Percentiles rank a stretch among this genome's conserved stretches.
Evolutionary conservation across 1,139 yeast species (phyloP).

Genomic region (Eremothecium gossypii): DNA sequence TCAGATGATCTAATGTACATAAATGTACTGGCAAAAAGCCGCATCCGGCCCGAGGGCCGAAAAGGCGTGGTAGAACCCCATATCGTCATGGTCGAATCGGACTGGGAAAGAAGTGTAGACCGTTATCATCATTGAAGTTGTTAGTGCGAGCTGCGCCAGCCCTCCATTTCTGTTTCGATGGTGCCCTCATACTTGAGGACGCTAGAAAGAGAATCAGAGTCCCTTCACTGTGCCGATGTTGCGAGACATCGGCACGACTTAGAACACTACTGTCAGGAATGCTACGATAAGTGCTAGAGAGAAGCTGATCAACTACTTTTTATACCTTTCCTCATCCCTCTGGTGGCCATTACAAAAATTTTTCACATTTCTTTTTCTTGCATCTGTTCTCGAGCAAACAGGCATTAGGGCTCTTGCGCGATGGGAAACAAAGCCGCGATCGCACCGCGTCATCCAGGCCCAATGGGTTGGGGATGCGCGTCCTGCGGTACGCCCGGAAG

Average conservation of each 20-base stretch:
- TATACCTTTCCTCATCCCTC: too few relatives aligned
- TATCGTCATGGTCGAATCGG: conserved; percentile 91
- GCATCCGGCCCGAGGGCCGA: conserved; percentile 16
- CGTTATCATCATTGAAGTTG: conserved; percentile 33
- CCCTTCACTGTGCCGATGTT: too few relatives aligned
- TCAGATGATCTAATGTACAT: conserved; percentile 39
- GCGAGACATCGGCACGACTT: too few relatives aligned
- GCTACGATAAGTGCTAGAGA: too few relatives aligned
- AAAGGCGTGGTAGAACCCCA: conserved; percentile 40
- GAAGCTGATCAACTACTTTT: too few relatives aligned
- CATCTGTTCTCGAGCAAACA: too few relatives aligned
- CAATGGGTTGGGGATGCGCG: too few relatives aligned
- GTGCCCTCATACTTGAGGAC: conserved; percentile 4
- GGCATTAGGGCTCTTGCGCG: too few relatives aligned
- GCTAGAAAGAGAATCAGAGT: neutral
- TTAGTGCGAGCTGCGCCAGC: neutral
- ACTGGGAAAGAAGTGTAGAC: conserved; percentile 72
- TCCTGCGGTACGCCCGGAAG: too few relatives aligned
- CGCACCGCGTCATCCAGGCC: too few relatives aligned
- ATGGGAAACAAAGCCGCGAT: too few relatives aligned
- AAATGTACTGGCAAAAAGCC: conserved; percentile 81
- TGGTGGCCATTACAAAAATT: neutral
- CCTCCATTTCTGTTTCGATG: conserved; percentile 3
- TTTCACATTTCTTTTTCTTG: neutral
- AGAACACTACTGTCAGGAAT: too few relatives aligned